Conservation (phyloP, 495 filamentous ascomycete species). For the Tuber umbilicatum region DNA sequence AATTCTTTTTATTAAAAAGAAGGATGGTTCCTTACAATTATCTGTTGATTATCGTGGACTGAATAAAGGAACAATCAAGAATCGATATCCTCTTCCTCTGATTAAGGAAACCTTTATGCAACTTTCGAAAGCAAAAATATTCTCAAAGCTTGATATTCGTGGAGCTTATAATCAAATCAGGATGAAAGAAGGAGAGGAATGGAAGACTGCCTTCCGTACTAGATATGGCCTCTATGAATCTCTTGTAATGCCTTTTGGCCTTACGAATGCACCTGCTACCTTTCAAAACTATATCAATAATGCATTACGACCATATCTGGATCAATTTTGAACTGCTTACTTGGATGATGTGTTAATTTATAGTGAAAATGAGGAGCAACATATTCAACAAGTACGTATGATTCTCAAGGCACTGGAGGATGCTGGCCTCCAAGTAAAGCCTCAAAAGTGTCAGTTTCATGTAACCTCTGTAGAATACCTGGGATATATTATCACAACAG, state of each 20-base stretch:
- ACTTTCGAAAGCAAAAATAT: conserved; percentile 6
- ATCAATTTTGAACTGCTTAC: conserved; percentile 33
- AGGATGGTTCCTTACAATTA: conserved; percentile 10
- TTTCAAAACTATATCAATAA: conserved; percentile 14
- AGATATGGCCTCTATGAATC: conserved; percentile 39
- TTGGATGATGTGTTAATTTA: conserved; percentile 44
- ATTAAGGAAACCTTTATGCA: conserved; percentile 11
- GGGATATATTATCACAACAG: not conserved
- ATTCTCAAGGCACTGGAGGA: not conserved
- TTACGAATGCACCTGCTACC: conserved; percentile 8
- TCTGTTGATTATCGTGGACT: conserved; percentile 29
- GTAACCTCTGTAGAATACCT: not conserved
- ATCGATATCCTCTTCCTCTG: conserved; percentile 22
- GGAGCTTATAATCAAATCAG: conserved; percentile 9
- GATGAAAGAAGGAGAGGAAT: too few species aligned
- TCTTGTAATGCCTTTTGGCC: conserved; percentile 27
- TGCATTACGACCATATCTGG: conserved; percentile 1
- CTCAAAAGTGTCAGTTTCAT: conserved; percentile 1
- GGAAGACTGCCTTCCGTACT: conserved; percentile 42
- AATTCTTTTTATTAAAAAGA: conserved; percentile 13
- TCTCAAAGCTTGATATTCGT: conserved; percentile 9
- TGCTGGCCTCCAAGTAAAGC: not conserved
- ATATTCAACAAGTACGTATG: conserved; percentile 11
- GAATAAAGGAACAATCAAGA: conserved; percentile 30
- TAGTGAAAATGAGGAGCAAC: conserved; percentile 25